Base-by-base conservation (phyloP, 345 rosid species). In the Euphorbia pulcherrima region DNA sequence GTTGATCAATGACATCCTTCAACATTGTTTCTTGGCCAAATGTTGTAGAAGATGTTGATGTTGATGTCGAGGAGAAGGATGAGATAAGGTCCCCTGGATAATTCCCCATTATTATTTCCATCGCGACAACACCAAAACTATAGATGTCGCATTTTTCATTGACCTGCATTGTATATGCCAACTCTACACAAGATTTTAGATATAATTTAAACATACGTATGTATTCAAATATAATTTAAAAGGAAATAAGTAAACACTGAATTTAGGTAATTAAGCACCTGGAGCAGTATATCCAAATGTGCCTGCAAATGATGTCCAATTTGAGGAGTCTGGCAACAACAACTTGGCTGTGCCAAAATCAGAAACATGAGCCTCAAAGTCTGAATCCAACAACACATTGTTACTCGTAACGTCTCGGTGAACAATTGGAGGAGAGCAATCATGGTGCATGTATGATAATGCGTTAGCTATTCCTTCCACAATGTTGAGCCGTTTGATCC, bases 401-500 rank as follows among this genome's bases (percentile, higher is more conserved):
- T 11, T 44, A 14, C 50, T 44, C 16, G 50, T 44, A 44, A 44
- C 16, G 50, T 44, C 50, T 44, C 50, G 50, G 16, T 44, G 50
- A 44, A 44, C 16, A 12, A 44, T 44, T 44, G 50, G 50, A 44
- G 50, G 50, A 14, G 50, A 11, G 50, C 50, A 44, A 44, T 44
- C 50, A 44, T 44, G 50, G 17, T 44, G 50, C 50, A 44, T 44
- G 16, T 44, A 44, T 11, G 50, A 44, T 44, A 44, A 12, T 18
- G 18, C 50, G 16, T 44, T 10, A 44, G 50, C 11, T 1, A 44
- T 44, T 14, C 50, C 50, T 51, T n/a, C 24, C 0, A 71, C 67
- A 44, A 64, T 24, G 20, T 55, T 63, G 24, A 64, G 46, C 39
- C 74, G 41, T 12, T 26, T 53, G 9, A 24, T 14, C 74, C 74